Percentiles rank a stretch among this genome's conserved stretches.
Evolutionary conservation across 129 eudicot species (phyloP).

Genomic region (Artemisia tridentata): DNA sequence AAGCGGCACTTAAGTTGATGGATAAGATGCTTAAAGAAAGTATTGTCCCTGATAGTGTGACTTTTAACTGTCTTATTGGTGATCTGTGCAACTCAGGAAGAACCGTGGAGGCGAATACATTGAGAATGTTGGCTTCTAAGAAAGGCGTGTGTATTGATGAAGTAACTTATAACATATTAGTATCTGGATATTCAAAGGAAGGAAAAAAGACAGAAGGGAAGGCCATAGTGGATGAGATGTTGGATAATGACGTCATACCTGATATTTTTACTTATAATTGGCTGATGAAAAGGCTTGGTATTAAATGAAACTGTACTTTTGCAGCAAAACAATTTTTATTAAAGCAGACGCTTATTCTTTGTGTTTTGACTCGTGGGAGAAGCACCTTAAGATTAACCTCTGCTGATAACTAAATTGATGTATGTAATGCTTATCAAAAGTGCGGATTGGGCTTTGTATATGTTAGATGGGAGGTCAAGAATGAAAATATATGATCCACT

Average conservation of each 20-base stretch:
- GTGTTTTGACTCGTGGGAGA: too few relatives aligned
- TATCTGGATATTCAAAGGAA: slow-evolving; percentile 62
- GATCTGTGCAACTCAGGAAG: slow-evolving; percentile 63
- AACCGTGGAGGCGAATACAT: slow-evolving; percentile 52
- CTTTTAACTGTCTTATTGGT: slow-evolving; percentile 64
- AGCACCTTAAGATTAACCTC: too few relatives aligned
- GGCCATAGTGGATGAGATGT: slow-evolving; percentile 75
- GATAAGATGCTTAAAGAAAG: slow-evolving; percentile 62
- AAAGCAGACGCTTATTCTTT: neutral
- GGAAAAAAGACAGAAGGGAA: slow-evolving; percentile 71
- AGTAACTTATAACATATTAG: slow-evolving; percentile 68
- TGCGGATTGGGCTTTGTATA: too few relatives aligned
- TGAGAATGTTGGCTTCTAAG: slow-evolving; percentile 60
- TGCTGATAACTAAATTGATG: neutral
- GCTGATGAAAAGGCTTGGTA: slow-evolving; percentile 56
- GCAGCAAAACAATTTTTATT: neutral
- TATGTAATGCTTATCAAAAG: too few relatives aligned
- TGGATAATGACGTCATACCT: slow-evolving; percentile 68
- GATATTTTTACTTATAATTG: slow-evolving; percentile 72
- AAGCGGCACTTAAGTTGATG: slow-evolving; percentile 42
- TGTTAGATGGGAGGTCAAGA: too few relatives aligned
- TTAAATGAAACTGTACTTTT: slow-evolving; percentile 16
- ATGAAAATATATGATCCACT: too few relatives aligned
- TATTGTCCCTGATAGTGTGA: slow-evolving; percentile 75
- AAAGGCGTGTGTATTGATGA: slow-evolving; percentile 69